Evolutionary conservation across 78 protist species (phyloP).

Genomic region (Planoprotostelium fungivorum): DNA sequence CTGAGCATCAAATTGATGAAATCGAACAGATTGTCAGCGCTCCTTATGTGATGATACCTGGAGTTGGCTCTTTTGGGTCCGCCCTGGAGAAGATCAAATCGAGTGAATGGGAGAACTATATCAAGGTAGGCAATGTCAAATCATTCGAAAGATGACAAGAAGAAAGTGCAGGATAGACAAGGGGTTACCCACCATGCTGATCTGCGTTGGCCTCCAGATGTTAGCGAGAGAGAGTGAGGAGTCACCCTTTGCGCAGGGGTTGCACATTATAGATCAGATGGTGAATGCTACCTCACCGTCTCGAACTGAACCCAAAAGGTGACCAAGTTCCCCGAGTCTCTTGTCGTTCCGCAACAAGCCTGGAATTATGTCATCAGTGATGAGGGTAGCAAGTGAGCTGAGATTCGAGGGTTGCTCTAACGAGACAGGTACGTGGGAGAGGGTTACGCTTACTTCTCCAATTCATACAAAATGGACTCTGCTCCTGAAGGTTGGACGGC

Average conservation of each 20-base stretch:
- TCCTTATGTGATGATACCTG: neutral
- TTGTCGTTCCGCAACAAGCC: slow-evolving; percentile 7
- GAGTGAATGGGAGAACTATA: neutral
- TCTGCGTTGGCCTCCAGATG: slow-evolving; percentile 11
- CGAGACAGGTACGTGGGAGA: neutral
- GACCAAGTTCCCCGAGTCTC: neutral
- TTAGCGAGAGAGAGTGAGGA: neutral
- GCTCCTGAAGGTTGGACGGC: neutral
- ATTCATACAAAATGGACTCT: neutral
- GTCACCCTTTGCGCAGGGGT: neutral
- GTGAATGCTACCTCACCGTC: neutral
- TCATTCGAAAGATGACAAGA: neutral
- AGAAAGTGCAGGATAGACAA: neutral
- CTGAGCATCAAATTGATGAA: neutral
- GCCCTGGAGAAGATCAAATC: neutral
- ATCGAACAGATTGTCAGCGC: neutral
- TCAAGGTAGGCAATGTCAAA: neutral
- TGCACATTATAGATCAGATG: neutral
- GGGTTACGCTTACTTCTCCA: slow-evolving; percentile 14
- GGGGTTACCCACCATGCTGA: neutral
- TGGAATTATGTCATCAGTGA: neutral
- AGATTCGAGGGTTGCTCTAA: neutral
- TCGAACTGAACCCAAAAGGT: neutral
- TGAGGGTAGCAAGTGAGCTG: neutral
- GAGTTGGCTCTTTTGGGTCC: slow-evolving; percentile 11